Evolutionary conservation across 805 yeast genomes (phyloP), one percentile per base, ranked within the genome.

Genomic region (Danielozyma ontarioensis): DNA sequence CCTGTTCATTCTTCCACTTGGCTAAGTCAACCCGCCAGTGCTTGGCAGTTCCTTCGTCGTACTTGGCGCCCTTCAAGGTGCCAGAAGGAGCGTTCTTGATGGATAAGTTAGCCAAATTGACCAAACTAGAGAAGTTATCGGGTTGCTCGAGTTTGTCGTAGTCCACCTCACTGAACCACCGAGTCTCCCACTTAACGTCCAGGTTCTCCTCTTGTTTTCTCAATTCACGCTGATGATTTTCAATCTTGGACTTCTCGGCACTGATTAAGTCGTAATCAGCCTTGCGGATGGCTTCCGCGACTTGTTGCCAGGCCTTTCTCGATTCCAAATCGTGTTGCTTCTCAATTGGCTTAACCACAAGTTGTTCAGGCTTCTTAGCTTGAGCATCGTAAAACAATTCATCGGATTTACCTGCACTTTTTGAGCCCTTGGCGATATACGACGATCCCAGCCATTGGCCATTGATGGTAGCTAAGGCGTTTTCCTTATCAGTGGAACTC

Each of bases 371-470:
- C 22, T 60, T 56, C 22, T 62, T 55, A 27, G 59, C 61, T 26
- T 55, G 52, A 3, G 87, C 83, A 55, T 83, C 85, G 52, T 79
- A 80, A 51, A 84, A 84, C 22, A 77, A 46, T 25, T 64, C 71
- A 33, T 64, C 72, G 14, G 67, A 60, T 30, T 71, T 68, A 25
- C 69, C 52, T 3, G 70, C 37, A 7, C 76, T 57, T 17, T 63
- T 53, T 5, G 67, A 48, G 38, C 87, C 89, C 53, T 74, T 72
- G 41, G 62, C 65, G 43, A 85, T 78, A 48, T 66, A 71, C 13
- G 90, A 82, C 43, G 66, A 64, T 21, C 82, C 90, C 12, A 93
- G 80, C 98, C 97, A 93, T 66, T 88, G 97, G 29, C 98, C 98
- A 29, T 68, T 50, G 39, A 93, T 80, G 12, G 95, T 83, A 62